A percentile compares a stretch with the other conserved stretches of the same genome.
phyloP scores from a whole-genome alignment of 2,329 filamentous ascomycete genomes.

The Sclerotinia minor region DNA sequence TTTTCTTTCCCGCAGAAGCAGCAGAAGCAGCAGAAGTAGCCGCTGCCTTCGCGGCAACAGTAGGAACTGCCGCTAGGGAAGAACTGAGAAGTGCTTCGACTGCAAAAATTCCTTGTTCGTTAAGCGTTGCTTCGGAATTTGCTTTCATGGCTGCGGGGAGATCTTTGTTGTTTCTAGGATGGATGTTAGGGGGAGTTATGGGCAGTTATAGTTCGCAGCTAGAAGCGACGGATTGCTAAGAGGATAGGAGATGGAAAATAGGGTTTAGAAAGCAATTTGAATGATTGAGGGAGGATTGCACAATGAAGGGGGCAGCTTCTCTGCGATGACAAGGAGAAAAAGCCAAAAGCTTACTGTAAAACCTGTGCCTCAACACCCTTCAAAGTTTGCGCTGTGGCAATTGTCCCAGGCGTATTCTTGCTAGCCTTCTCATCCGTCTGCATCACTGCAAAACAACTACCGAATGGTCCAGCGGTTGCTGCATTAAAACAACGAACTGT shows the following conservation, averaged over 20 bases:
- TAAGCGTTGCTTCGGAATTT: constrained; percentile 14
- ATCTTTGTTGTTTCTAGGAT: constrained; percentile 10
- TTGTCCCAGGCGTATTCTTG: constrained; percentile 42
- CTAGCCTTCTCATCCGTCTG: constrained; percentile 50
- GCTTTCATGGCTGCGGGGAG: constrained; percentile 14
- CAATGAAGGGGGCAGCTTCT: background rate
- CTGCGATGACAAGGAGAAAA: background rate
- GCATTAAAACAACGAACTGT: constrained; percentile 61
- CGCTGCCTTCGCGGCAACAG: background rate
- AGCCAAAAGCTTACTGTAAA: constrained; percentile 6
- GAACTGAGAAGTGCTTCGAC: constrained; percentile 17
- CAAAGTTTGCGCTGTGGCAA: constrained; percentile 7
- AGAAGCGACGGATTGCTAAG: background rate
- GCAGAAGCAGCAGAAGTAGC: background rate
- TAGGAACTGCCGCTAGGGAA: background rate
- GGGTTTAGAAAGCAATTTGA: too few species aligned
- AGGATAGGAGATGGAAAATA: background rate
- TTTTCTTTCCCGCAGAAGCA: background rate
- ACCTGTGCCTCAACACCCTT: constrained; percentile 13
- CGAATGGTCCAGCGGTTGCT: constrained; percentile 57
- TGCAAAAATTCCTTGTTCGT: constrained; percentile 15
- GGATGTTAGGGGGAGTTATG: background rate
- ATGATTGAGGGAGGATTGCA: too few species aligned
- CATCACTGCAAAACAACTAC: constrained; percentile 58
- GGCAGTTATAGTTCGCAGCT: background rate